A percentile compares a stretch with the other conserved stretches of the same genome.
Conservation (phyloP, 306 rosid species). For the Rosa persica region DNA sequence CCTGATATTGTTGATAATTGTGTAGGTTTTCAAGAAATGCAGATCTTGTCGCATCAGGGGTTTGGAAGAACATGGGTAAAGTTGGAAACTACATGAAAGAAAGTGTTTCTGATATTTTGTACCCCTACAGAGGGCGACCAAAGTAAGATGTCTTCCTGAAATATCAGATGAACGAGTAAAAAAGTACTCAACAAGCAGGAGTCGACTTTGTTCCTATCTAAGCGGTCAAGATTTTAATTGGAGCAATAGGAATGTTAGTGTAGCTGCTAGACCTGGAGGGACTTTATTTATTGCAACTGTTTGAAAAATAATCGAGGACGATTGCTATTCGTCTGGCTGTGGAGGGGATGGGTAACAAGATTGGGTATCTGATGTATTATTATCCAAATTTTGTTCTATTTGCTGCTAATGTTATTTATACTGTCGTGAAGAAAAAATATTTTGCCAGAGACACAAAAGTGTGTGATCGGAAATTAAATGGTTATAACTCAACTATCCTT, state of each 20-base stretch:
- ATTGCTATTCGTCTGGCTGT: not conserved
- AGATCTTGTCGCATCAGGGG: conserved; percentile 22
- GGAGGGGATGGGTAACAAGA: not conserved
- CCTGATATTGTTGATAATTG: not conserved
- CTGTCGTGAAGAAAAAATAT: not conserved
- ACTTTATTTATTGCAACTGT: not conserved
- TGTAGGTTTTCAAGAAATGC: conserved; percentile 24
- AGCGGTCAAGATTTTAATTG: not conserved
- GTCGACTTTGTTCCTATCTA: not conserved
- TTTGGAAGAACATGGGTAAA: conserved; percentile 14
- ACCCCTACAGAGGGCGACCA: conserved; percentile 8
- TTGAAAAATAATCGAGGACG: not conserved
- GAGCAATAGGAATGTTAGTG: not conserved
- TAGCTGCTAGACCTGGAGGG: not conserved
- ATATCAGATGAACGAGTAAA: not conserved
- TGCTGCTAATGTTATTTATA: not conserved
- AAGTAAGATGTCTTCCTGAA: not conserved
- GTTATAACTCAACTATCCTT: not conserved
- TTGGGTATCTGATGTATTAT: not conserved
- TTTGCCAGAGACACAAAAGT: not conserved
- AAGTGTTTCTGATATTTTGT: not conserved
- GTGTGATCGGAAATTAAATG: not conserved
- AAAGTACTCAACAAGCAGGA: conserved; percentile 2
- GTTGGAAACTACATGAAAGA: conserved; percentile 18
- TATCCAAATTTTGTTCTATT: not conserved